Evolutionary conservation across 176 grass and related monocot species (phyloP).

Genomic region (Triticum dicoccoides): DNA sequence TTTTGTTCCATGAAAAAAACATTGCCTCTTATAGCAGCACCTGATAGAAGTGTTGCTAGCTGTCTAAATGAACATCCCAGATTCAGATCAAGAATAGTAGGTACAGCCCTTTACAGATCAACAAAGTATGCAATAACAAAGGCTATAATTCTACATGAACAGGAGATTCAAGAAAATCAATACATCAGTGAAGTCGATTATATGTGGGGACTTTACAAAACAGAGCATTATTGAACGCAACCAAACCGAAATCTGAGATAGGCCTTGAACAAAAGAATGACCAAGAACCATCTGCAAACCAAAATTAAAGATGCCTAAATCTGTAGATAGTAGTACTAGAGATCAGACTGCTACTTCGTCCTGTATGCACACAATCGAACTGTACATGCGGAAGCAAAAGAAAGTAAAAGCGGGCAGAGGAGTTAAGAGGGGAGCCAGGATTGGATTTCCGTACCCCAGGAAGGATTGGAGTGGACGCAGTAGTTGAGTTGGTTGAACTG

Average conservation of each 20-base stretch:
- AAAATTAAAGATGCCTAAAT: neutral
- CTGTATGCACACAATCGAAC: neutral
- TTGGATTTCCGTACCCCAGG: constrained; percentile 63
- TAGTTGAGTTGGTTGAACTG: constrained; percentile 79
- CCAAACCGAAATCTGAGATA: neutral
- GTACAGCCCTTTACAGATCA: neutral
- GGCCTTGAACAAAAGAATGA: neutral
- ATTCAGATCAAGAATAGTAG: neutral
- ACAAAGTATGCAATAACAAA: neutral
- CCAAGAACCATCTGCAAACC: neutral
- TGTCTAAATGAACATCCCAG: neutral
- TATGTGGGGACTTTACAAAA: neutral
- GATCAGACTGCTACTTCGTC: neutral
- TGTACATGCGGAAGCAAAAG: neutral
- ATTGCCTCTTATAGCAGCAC: neutral
- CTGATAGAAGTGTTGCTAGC: neutral
- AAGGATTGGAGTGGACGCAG: constrained; percentile 93
- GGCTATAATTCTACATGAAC: neutral
- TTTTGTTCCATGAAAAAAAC: neutral
- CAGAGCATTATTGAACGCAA: neutral
- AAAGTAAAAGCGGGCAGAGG: constrained; percentile 1
- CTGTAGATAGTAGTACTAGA: neutral
- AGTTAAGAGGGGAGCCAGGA: constrained; percentile 2
- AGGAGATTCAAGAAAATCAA: neutral
- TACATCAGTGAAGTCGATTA: constrained; percentile 7